Percentiles rank a stretch among this genome's conserved stretches.
phyloP scores from a whole-genome alignment of 23 red algal species.

The Gracilaria gracilis region DNA sequence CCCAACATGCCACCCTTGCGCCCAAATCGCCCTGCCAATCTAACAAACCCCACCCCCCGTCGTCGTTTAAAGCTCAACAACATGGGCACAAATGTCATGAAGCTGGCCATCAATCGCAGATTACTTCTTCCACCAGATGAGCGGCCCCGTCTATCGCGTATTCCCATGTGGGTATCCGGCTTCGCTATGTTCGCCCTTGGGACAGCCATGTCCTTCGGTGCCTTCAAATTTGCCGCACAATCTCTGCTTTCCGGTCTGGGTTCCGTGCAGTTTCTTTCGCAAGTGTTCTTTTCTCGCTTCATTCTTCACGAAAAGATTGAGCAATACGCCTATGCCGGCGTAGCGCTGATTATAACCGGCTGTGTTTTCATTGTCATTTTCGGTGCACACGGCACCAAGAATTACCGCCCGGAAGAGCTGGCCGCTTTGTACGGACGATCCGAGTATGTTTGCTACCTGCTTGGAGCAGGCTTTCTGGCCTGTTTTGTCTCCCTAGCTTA shows the following conservation, averaged over 20 bases:
- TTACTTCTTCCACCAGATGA: slow-evolving; percentile 65
- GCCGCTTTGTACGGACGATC: slow-evolving; percentile 82
- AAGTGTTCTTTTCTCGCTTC: slow-evolving; percentile 84
- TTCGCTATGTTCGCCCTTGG: slow-evolving; percentile 86
- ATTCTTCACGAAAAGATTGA: slow-evolving; percentile 86
- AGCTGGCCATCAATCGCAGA: slow-evolving; percentile 90
- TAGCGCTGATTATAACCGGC: slow-evolving; percentile 77
- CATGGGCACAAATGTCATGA: slow-evolving; percentile 87
- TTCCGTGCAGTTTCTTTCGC: slow-evolving; percentile 90
- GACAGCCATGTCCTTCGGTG: slow-evolving; percentile 82
- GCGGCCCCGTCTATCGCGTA: slow-evolving; percentile 73
- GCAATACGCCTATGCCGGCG: slow-evolving; percentile 68
- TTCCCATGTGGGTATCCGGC: slow-evolving; percentile 80
- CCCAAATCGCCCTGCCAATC: background rate
- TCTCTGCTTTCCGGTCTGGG: slow-evolving; percentile 87
- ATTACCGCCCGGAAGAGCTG: slow-evolving; percentile 88
- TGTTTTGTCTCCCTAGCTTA: slow-evolving; percentile 71
- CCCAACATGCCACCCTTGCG: background rate
- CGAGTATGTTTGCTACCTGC: slow-evolving; percentile 88
- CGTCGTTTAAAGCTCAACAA: slow-evolving; percentile 64
- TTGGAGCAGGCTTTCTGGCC: slow-evolving; percentile 74
- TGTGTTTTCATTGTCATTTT: slow-evolving; percentile 88
- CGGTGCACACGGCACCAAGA: slow-evolving; percentile 79
- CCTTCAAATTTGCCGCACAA: slow-evolving; percentile 92
- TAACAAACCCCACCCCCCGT: no score